These are phyloP conservation scores for Penicillium sp. DNA, from an alignment of 2,329 filamentous ascomycete genomes.

Conservation along the genomic window DNA sequence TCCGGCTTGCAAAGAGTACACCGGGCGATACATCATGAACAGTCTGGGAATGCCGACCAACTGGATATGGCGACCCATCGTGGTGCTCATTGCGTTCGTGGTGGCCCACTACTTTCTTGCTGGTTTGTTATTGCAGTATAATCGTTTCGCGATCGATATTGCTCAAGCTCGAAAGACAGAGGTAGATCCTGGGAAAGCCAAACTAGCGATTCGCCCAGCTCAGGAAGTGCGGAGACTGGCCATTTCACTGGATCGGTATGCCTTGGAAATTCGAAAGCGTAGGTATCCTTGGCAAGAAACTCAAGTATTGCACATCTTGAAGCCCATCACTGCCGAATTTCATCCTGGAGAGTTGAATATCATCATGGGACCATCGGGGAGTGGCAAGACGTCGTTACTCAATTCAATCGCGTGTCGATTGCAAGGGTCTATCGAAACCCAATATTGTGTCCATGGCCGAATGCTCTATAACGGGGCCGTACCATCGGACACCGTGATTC, in stretches of 20 bases:
- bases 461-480: conserved; percentile 70
- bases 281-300: conserved; percentile 50
- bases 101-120: conserved; percentile 64
- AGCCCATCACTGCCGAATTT: conserved; percentile 67
- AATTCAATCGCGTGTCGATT: conserved; percentile 72
- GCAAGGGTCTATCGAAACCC: conserved; percentile 61
- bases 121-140: conserved; percentile 62
- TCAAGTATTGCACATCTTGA: conserved; percentile 55
- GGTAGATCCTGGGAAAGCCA: conserved; percentile 69
- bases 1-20: conserved; percentile 68
- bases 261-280: conserved; percentile 65
- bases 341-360: conserved; percentile 69
- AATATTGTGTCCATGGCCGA: conserved; percentile 62
- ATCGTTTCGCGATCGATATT: conserved; percentile 69
- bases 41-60: conserved; percentile 66
- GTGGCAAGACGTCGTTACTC: conserved; percentile 73
- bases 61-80: conserved; percentile 68
- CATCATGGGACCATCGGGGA: conserved; percentile 78
- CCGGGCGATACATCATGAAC: conserved; percentile 67
- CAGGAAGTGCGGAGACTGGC: conserved; percentile 62
- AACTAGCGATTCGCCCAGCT: conserved; percentile 58
- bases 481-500: conserved; percentile 68
- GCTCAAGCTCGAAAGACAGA: conserved; percentile 61
- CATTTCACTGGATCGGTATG: conserved; percentile 65
- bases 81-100: conserved; percentile 63